Conservation (phyloP, 164 flowering plant species). For the Nymphaea thermarum region DNA sequence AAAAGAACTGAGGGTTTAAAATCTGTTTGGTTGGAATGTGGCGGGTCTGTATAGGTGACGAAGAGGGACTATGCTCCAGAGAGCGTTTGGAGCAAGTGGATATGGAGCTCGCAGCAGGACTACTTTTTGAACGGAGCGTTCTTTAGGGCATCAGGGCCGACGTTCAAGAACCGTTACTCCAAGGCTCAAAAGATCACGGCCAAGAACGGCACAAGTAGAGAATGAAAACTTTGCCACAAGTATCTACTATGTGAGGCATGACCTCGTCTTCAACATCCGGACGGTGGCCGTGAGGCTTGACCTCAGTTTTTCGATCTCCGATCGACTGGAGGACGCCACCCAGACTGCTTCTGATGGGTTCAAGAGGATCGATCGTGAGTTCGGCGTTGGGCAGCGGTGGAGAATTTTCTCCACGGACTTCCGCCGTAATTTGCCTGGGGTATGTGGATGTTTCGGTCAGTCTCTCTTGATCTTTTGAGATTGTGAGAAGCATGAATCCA, state of each 20-base stretch:
- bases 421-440: constrained; percentile 69
- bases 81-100: constrained; percentile 54
- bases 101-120: constrained; percentile 70
- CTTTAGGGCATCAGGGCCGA: constrained; percentile 41
- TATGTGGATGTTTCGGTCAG: constrained; percentile 17
- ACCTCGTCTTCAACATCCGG: constrained; percentile 55
- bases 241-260: too few relatives aligned
- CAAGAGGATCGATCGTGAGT: constrained; percentile 60
- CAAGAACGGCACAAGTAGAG: constrained; percentile 48
- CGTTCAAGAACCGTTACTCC: neutral
- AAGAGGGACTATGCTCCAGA: constrained; percentile 38
- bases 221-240: too few relatives aligned
- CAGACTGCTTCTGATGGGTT: constrained; percentile 44
- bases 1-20: neutral
- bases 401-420: constrained; percentile 51
- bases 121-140: constrained; percentile 61
- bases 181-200: constrained; percentile 29
- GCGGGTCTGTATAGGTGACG: constrained; percentile 28
- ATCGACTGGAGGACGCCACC: constrained; percentile 27
- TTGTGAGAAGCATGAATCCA: too few relatives aligned
- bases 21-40: neutral
- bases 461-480: too few relatives aligned
- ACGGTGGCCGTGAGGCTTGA: constrained; percentile 76
- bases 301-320: constrained; percentile 53
- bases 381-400: constrained; percentile 47